Evolutionary conservation across 192 early-diverging fungal genomes (phyloP), one percentile per base, ranked within the genome.

Genomic region (Piromyces sp.): DNA sequence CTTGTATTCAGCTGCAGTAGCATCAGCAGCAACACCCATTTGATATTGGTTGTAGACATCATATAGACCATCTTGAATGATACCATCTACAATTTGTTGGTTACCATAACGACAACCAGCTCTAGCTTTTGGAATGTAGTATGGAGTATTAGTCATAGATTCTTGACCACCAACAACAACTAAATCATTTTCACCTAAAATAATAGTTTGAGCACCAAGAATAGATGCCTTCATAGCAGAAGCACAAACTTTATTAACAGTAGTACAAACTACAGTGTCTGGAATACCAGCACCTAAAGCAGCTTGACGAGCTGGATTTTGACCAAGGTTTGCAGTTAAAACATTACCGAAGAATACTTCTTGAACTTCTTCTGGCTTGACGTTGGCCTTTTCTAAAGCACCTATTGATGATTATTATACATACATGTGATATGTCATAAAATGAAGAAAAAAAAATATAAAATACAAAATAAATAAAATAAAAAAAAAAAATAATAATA

Each of bases 211-310:
- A 14, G 95, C 86, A 38, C 96, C 97, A 82, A 98, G 86, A 89
- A 95, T 96, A 80, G 96, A 91, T 11, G 97, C 93, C 89, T 99
- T 99, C 93, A 98, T 91, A n/a, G 96, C 97, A 1, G 96, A 96
- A 15, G 96, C 96, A 87, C 97, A 99, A 26, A 99, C 97, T 86
- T 98, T 98, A 89, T 99, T 99, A 88, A 99, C 93, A 80, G 97
- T 97, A 6, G 96, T 96, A 26, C 96, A 95, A 81, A 97, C 96
- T 30, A 95, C 96, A 22, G 93, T 88, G 78, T 91, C 81, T n/a
- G 85, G 85, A 80, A 95, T 89, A 22, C 94, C 94, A 30, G 97
- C 96, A 81, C 87, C 89, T 29, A 99, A 85, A 38, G 92, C 90
- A 80, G 94, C 97, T 87, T 98, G 97, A 29, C 96, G 93, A 14